These are phyloP conservation scores for Aurantiochytrium sp. DNA, from an alignment of 108 stramenopile genomes.

Conservation along the genomic window DNA sequence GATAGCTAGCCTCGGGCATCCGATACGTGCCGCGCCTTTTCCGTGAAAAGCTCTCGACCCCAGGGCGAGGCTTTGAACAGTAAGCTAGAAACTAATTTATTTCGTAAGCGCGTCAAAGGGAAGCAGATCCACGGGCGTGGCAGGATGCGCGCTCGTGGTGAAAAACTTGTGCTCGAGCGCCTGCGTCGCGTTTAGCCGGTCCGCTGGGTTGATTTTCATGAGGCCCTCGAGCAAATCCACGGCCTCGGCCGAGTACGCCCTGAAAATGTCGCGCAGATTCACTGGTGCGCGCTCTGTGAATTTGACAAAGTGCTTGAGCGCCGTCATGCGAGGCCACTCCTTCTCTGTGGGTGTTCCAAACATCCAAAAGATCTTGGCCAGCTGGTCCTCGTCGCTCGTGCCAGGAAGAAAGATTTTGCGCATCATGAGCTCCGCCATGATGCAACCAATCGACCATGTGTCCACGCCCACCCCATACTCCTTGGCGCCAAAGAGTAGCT, in stretches of 20 bases:
- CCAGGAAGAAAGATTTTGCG: slow-evolving; percentile 87
- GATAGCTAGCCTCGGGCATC: too few species aligned
- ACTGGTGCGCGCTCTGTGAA: not conserved
- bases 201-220: not conserved
- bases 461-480: slow-evolving; percentile 83
- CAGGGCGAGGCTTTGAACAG: too few species aligned
- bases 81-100: not conserved
- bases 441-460: slow-evolving; percentile 92
- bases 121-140: not conserved
- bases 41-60: too few species aligned
- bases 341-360: slow-evolving; percentile 32
- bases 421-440: slow-evolving; percentile 89
- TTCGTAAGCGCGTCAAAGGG: not conserved
- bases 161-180: slow-evolving; percentile 8
- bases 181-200: not conserved
- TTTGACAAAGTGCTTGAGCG: not conserved
- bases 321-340: not conserved
- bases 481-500: slow-evolving; percentile 84
- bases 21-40: too few species aligned
- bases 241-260: not conserved
- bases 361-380: slow-evolving; percentile 18
- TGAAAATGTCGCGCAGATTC: not conserved
- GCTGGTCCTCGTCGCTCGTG: slow-evolving; percentile 30
- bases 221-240: not conserved
- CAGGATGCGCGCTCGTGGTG: not conserved